These are phyloP conservation scores for Penicillium cosmopolitanum DNA, from an alignment of 495 filamentous ascomycete genomes.

Conservation along the genomic window DNA sequence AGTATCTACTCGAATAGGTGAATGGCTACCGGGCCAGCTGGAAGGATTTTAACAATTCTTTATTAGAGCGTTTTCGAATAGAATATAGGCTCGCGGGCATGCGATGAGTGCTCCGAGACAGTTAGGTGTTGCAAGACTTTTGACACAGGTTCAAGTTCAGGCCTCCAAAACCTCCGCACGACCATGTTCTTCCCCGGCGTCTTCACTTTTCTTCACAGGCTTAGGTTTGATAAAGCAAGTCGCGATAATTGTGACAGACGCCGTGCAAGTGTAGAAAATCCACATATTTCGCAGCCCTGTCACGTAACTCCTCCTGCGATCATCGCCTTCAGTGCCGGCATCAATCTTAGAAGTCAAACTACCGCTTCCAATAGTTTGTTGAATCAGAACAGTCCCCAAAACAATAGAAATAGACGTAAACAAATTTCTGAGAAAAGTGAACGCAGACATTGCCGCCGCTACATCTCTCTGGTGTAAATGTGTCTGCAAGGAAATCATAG, in stretches of 20 bases:
- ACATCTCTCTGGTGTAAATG: conserved; percentile 35
- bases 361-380: background rate
- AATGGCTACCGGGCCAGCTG: too few relatives aligned
- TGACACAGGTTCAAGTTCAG: too few relatives aligned
- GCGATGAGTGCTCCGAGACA: too few relatives aligned
- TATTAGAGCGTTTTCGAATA: too few relatives aligned
- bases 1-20: too few relatives aligned
- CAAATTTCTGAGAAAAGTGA: conserved; percentile 42
- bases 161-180: too few relatives aligned
- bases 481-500: conserved; percentile 51
- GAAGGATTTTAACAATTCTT: too few relatives aligned
- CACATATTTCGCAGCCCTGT: background rate
- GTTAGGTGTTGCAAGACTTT: too few relatives aligned
- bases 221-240: background rate
- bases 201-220: too few relatives aligned
- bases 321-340: background rate
- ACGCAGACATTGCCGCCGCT: conserved; percentile 39
- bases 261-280: background rate
- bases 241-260: background rate
- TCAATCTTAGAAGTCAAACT: conserved; percentile 1
- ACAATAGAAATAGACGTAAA: conserved; percentile 43
- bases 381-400: conserved; percentile 39
- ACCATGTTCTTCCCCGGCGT: too few relatives aligned
- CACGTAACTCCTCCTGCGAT: conserved; percentile 9
- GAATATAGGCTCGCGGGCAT: too few relatives aligned